Evolutionary conservation across 139 green algal genomes (phyloP).

Genomic region (Eudorina sp.): DNA sequence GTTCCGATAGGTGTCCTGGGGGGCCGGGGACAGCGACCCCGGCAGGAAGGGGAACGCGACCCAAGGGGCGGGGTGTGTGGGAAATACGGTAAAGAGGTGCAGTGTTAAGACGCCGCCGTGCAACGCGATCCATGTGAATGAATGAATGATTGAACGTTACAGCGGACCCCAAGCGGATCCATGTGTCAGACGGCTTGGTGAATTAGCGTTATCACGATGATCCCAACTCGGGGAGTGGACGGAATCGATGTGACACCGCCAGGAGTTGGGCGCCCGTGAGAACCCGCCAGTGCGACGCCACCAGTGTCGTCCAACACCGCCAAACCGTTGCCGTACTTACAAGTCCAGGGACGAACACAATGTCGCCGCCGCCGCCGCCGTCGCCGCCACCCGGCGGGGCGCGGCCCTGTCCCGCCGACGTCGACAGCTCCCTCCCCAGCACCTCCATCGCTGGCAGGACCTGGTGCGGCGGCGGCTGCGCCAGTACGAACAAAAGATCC

Average conservation of each 20-base stretch:
- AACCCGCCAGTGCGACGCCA: not conserved
- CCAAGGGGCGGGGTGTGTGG: not conserved
- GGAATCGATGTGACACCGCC: too few relatives aligned
- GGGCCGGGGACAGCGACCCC: too few relatives aligned
- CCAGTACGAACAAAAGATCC: constrained; percentile 43
- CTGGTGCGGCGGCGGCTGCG: constrained; percentile 8
- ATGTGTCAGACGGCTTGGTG: not conserved
- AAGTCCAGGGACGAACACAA: constrained; percentile 25
- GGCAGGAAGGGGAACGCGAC: not conserved
- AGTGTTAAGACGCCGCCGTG: not conserved
- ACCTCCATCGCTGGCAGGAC: not conserved
- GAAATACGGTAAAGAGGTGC: not conserved
- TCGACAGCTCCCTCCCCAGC: not conserved
- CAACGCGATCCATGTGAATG: not conserved
- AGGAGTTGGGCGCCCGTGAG: too few relatives aligned
- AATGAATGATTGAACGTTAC: not conserved
- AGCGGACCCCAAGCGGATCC: not conserved
- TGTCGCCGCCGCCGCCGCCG: not conserved
- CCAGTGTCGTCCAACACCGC: not conserved
- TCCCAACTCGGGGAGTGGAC: too few relatives aligned
- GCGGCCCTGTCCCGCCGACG: not conserved
- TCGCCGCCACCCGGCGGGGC: too few relatives aligned
- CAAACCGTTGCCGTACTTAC: too few relatives aligned
- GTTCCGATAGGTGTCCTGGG: constrained; percentile 62
- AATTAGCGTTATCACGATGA: too few relatives aligned